Conservation (phyloP, 306 rosid genomes). For the Glycyrrhiza uralensis region DNA sequence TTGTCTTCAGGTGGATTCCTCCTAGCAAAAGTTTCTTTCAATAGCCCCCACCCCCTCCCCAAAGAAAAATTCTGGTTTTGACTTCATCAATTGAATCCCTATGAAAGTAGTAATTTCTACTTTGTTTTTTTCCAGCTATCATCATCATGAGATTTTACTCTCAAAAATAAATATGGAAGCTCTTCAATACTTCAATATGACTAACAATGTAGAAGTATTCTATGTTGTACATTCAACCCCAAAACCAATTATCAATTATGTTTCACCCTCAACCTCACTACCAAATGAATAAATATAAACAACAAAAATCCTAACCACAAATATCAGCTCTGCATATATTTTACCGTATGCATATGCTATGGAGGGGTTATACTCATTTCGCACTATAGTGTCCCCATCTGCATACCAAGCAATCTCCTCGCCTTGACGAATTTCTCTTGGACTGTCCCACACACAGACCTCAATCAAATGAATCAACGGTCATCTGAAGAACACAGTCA, state of each 20-base stretch:
- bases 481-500: not conserved
- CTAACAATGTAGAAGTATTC: not conserved
- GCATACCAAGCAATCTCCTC: constrained; percentile 99
- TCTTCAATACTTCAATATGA: not conserved
- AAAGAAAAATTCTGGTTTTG: not conserved
- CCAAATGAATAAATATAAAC: constrained; percentile 15
- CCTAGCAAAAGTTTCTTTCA: not conserved
- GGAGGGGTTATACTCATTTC: constrained; percentile 89
- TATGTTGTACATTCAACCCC: constrained; percentile 5
- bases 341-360: constrained; percentile 95
- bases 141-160: not conserved
- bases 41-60: not conserved
- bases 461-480: constrained; percentile 31
- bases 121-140: not conserved
- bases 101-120: not conserved
- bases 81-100: not conserved
- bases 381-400: constrained; percentile 87
- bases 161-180: not conserved
- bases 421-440: constrained; percentile 92
- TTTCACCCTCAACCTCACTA: not conserved
- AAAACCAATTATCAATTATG: constrained; percentile 1
- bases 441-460: constrained; percentile 43
- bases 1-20: not conserved
- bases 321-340: constrained; percentile 11
- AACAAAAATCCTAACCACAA: constrained; percentile 11